Evolutionary conservation across 768 basidiomycete genomes (phyloP).

Genomic region (Boletus huronensis): DNA sequence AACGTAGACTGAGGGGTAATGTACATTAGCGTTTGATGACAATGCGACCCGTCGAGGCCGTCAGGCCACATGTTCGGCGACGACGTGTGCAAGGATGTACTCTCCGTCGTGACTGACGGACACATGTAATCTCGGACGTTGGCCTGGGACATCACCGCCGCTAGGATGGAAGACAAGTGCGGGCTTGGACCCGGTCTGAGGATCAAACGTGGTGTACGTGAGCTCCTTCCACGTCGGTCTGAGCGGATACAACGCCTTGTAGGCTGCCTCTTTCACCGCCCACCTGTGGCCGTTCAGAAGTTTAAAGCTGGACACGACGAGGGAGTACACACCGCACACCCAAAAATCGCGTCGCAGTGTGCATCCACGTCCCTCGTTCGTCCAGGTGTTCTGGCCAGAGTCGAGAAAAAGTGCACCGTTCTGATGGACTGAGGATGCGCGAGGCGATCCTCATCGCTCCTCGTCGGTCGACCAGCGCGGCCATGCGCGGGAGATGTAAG

Average conservation of each 20-base stretch:
- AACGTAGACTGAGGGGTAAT: constrained; percentile 15
- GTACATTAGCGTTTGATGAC: neutral
- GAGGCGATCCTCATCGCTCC: constrained; percentile 45
- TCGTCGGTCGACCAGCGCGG: constrained; percentile 48
- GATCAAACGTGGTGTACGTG: constrained; percentile 40
- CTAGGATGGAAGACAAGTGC: constrained; percentile 31
- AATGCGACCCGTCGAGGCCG: neutral
- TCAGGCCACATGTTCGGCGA: constrained; percentile 43
- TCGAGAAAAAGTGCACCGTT: constrained; percentile 37
- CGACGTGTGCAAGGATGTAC: constrained; percentile 65
- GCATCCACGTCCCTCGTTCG: neutral
- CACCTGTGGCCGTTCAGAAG: constrained; percentile 46
- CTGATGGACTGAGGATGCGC: constrained; percentile 56
- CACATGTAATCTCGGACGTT: constrained; percentile 45
- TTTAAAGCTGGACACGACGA: neutral
- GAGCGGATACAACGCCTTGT: constrained; percentile 77
- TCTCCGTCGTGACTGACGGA: constrained; percentile 84
- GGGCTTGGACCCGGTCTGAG: constrained; percentile 40
- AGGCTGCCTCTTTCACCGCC: constrained; percentile 82
- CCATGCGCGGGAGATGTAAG: constrained; percentile 64
- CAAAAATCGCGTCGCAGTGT: constrained; percentile 45
- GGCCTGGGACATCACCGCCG: neutral
- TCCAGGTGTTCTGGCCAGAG: constrained; percentile 8
- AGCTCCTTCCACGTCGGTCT: constrained; percentile 75
- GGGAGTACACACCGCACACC: constrained; percentile 57